Percentiles rank a stretch among this genome's conserved stretches.
phyloP scores from a whole-genome alignment of 768 basidiomycete genomes.

The Pleurotus platypus region DNA sequence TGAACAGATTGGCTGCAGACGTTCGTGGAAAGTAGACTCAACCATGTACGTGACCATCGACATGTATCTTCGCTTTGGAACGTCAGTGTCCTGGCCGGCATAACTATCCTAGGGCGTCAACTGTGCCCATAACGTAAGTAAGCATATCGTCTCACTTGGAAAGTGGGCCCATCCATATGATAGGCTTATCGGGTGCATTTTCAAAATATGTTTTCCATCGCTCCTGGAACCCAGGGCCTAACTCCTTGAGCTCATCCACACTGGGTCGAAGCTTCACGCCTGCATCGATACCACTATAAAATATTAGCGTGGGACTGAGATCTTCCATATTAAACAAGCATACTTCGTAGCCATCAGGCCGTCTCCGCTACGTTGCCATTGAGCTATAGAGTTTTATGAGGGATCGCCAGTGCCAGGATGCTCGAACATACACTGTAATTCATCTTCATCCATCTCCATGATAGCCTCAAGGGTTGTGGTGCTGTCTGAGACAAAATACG shows the following conservation, averaged over 20 bases:
- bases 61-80: not conserved
- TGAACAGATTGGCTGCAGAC: too few relatives aligned
- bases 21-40: too few relatives aligned
- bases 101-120: not conserved
- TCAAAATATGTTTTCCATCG: constrained; percentile 51
- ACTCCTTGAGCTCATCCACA: constrained; percentile 41
- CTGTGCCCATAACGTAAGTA: too few relatives aligned
- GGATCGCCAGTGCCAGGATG: not conserved
- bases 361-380: constrained; percentile 31
- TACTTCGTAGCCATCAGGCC: constrained; percentile 58
- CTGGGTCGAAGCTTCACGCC: constrained; percentile 57
- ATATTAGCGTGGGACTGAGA: not conserved
- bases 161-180: constrained; percentile 18
- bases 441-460: constrained; percentile 34
- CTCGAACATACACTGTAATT: constrained; percentile 33
- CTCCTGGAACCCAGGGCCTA: constrained; percentile 44
- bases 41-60: not conserved
- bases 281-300: constrained; percentile 47
- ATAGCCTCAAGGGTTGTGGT: constrained; percentile 47
- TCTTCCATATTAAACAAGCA: not conserved
- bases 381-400: constrained; percentile 11
- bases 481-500: constrained; percentile 42
- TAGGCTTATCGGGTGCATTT: constrained; percentile 52
- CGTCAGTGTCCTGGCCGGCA: not conserved
- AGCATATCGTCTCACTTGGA: too few relatives aligned